Conservation (phyloP, 441 rosid species). For the Cnidoscolus chayamansa region DNA sequence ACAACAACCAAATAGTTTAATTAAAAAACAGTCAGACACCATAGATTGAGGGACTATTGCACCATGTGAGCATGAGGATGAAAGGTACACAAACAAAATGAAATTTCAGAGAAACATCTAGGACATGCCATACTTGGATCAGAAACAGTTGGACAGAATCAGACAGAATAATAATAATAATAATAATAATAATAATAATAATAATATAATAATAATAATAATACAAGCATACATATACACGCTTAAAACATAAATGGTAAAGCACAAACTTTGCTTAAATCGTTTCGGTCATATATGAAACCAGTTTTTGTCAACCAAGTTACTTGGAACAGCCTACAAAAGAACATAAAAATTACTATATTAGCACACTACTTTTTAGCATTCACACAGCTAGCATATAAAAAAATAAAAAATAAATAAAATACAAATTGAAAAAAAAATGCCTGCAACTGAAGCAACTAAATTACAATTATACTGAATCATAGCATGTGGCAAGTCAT, state of each 20-base stretch:
- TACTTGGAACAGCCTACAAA: conserved; percentile 90
- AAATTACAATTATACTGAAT: background rate
- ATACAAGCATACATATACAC: conserved; percentile 9
- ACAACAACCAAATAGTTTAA: background rate
- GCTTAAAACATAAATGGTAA: conserved; percentile 24
- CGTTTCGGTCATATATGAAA: conserved; percentile 71
- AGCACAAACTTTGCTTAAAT: conserved; percentile 77
- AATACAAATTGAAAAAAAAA: background rate
- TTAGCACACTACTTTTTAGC: conserved; percentile 24
- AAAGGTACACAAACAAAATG: background rate
- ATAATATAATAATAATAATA: background rate
- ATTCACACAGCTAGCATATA: background rate
- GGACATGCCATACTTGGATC: conserved; percentile 1
- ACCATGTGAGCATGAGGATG: background rate
- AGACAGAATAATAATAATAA: background rate
- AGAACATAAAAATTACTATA: conserved; percentile 34
- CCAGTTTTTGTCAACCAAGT: conserved; percentile 85
- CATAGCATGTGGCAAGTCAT: background rate
- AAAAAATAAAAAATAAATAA: conserved; percentile 8
- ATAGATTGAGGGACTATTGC: background rate
- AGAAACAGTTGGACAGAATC: background rate
- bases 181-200: background rate
- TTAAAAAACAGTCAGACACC: background rate
- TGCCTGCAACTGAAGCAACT: background rate
- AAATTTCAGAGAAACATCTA: conserved; percentile 6